A percentile compares a stretch with the other conserved stretches of the same genome.
These are phyloP conservation scores for Houttuynia cordata DNA, from an alignment of 164 flowering plant genomes.

Conservation along the genomic window DNA sequence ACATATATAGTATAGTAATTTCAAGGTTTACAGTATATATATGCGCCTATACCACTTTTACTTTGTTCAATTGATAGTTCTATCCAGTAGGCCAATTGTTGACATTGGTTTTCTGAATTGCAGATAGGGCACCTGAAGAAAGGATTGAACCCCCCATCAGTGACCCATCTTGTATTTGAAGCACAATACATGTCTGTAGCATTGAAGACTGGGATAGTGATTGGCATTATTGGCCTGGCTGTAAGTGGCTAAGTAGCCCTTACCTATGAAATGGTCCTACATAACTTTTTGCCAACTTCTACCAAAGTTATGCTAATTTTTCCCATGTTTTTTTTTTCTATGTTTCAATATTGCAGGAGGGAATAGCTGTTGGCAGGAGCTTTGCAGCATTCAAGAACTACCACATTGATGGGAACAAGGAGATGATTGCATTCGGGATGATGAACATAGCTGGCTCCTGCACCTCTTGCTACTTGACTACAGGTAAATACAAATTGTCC, in stretches of 20 bases:
- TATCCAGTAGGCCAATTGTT: no score
- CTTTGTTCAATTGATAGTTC: no score
- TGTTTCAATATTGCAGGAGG: conserved; percentile 48
- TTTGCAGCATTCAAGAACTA: conserved; percentile 83
- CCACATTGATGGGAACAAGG: conserved; percentile 92
- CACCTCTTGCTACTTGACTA: conserved; percentile 75
- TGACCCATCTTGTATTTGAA: not conserved
- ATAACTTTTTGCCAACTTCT: no score
- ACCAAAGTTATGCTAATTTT: no score
- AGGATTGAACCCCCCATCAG: conserved; percentile 2
- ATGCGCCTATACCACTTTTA: no score
- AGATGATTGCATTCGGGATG: conserved; percentile 83
- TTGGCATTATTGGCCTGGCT: not conserved
- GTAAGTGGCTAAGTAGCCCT: not conserved
- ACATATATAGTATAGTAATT: no score
- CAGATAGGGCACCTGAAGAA: not conserved
- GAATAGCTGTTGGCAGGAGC: conserved; percentile 84
- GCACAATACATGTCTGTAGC: not conserved
- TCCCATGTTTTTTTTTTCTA: not conserved
- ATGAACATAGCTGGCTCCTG: conserved; percentile 85
- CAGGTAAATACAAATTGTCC: conserved; percentile 28
- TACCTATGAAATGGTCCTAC: not conserved
- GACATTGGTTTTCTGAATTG: not conserved
- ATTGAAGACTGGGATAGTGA: not conserved
- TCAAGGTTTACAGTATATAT: no score